Evolutionary conservation across 306 rosid genomes (phyloP).

Genomic region (Rubus idaeus): DNA sequence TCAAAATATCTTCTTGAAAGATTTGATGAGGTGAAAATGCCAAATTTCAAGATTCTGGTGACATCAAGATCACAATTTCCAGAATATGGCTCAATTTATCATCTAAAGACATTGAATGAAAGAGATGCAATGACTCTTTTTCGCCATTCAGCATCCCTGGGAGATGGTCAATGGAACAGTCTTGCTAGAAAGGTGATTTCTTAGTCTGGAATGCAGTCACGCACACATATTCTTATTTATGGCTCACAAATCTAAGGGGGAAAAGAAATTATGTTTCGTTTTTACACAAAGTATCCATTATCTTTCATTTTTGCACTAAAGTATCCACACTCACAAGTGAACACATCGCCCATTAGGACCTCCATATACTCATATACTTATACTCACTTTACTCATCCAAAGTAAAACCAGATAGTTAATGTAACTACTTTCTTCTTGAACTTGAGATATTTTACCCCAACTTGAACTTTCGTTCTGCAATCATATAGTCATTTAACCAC

Average conservation of each 20-base stretch:
- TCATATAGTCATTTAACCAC: background rate
- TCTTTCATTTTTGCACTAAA: too few species aligned
- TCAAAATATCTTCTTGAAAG: slow-evolving; percentile 43
- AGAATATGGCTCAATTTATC: too few species aligned
- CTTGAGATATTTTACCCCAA: slow-evolving; percentile 23
- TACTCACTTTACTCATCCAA: background rate
- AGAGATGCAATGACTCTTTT: slow-evolving; percentile 47
- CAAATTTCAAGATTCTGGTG: slow-evolving; percentile 53
- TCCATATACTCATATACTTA: slow-evolving; percentile 5
- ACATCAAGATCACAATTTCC: slow-evolving; percentile 53
- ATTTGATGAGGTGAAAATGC: slow-evolving; percentile 31
- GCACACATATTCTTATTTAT: background rate
- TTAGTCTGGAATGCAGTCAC: slow-evolving; percentile 14
- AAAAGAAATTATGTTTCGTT: too few species aligned
- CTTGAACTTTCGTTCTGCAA: slow-evolving; percentile 15
- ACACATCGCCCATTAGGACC: slow-evolving; percentile 14
- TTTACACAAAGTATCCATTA: too few species aligned
- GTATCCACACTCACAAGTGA: background rate
- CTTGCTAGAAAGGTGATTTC: slow-evolving; percentile 18
- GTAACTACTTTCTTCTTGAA: background rate
- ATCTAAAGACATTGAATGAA: slow-evolving; percentile 37
- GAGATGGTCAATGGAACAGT: slow-evolving; percentile 14
- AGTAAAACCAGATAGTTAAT: background rate
- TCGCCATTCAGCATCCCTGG: slow-evolving; percentile 38
- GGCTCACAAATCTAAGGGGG: too few species aligned